Conservation (phyloP, 1,284 basidiomycete genomes). For the Rhodotorula mucilaginosa region DNA sequence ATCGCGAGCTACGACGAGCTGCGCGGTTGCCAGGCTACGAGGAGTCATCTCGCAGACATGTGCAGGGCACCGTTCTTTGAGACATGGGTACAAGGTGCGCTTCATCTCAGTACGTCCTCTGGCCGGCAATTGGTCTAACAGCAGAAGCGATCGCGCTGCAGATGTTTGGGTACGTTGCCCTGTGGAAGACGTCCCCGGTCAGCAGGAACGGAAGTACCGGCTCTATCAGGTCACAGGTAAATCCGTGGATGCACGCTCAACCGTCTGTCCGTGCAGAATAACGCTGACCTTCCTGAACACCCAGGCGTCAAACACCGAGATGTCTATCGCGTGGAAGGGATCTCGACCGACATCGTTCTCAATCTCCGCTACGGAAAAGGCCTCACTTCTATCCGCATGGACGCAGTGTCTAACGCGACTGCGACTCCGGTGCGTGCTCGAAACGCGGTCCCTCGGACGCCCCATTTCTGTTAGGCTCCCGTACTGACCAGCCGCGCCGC, state of each 20-base stretch:
- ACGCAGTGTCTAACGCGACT: constrained; percentile 71
- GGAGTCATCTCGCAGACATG: constrained; percentile 64
- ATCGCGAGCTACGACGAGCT: background rate
- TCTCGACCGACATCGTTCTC: constrained; percentile 62
- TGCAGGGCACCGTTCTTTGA: constrained; percentile 71
- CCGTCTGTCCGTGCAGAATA: background rate
- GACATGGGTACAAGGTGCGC: constrained; percentile 68
- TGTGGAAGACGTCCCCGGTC: constrained; percentile 53
- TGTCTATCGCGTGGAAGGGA: constrained; percentile 71
- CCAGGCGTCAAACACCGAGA: constrained; percentile 48
- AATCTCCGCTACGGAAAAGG: constrained; percentile 70
- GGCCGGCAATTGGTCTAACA: background rate
- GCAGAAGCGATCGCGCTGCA: constrained; percentile 45
- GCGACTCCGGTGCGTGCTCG: constrained; percentile 57
- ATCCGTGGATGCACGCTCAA: constrained; percentile 45
- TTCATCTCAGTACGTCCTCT: constrained; percentile 4
- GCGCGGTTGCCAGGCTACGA: constrained; percentile 52
- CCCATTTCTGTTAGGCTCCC: background rate
- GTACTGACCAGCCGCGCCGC: background rate
- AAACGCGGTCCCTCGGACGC: background rate
- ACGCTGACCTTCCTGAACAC: background rate
- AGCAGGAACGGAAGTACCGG: constrained; percentile 63
- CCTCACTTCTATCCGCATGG: constrained; percentile 63
- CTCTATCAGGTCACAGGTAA: constrained; percentile 72
- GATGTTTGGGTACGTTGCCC: constrained; percentile 73